A percentile compares a stretch with the other conserved stretches of the same genome.
phyloP scores from a whole-genome alignment of 192 early-diverging fungal species.

The Ambispora gerdemannii region DNA sequence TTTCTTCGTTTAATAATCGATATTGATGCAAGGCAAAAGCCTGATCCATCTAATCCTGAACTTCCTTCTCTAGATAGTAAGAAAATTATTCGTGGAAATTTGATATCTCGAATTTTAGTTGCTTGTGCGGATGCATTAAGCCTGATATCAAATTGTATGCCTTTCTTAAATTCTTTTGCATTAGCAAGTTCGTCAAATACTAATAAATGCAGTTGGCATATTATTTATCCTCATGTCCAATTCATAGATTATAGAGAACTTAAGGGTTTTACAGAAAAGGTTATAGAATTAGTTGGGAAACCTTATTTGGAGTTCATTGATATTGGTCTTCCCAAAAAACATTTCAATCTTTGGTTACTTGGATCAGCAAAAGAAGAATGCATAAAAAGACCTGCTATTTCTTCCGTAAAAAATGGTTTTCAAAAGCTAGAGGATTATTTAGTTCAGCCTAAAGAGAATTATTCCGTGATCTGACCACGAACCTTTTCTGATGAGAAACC shows the following conservation, averaged over 20 bases:
- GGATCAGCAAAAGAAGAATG: neutral
- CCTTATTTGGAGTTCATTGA: conserved; percentile 8
- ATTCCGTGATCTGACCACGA: conserved; percentile 7
- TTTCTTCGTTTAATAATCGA: neutral
- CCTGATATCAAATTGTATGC: neutral
- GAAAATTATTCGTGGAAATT: conserved; percentile 7
- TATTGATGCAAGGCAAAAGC: conserved; percentile 8
- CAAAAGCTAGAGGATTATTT: conserved; percentile 5
- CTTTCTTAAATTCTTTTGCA: conserved; percentile 13
- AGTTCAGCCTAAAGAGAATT: conserved; percentile 10
- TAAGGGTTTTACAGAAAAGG: conserved; percentile 11
- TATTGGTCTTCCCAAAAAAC: conserved; percentile 4
- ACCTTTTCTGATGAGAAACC: conserved; percentile 6
- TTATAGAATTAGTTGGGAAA: neutral
- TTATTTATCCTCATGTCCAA: neutral
- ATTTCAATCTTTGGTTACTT: conserved; percentile 6
- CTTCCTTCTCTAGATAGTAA: conserved; percentile 10
- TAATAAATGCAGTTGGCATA: conserved; percentile 19
- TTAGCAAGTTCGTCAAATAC: conserved; percentile 10
- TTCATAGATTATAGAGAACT: conserved; percentile 13
- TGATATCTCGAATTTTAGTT: neutral
- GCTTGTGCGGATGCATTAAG: conserved; percentile 3
- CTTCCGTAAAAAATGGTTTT: conserved; percentile 3
- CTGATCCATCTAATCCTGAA: conserved; percentile 5
- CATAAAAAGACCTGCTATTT: conserved; percentile 4